These are phyloP conservation scores for Excoecaria cochinchinensis DNA, from an alignment of 345 rosid species.

Conservation along the genomic window DNA sequence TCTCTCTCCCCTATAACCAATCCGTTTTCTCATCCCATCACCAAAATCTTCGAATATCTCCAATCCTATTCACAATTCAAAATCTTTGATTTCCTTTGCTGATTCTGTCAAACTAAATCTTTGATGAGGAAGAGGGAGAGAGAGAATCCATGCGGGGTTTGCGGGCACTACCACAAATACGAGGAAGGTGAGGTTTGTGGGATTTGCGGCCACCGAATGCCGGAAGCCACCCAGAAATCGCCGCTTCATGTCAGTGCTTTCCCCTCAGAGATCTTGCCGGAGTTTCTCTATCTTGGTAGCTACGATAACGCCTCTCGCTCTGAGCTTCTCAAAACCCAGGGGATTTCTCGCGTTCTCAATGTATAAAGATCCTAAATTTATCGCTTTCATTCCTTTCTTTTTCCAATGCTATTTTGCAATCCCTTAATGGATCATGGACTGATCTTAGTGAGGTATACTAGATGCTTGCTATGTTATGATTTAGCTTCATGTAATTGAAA, in stretches of 20 bases:
- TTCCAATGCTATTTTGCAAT: neutral
- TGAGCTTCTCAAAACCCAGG: constrained; percentile 85
- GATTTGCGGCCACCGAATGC: constrained; percentile 84
- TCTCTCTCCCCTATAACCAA: no score
- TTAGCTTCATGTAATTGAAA: no score
- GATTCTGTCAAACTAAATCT: neutral
- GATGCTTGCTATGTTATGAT: neutral
- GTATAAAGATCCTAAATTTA: constrained; percentile 26
- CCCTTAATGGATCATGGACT: neutral
- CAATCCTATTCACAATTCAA: neutral
- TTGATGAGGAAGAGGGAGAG: constrained; percentile 98
- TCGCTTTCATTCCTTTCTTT: no score
- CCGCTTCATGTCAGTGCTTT: constrained; percentile 74
- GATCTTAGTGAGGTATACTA: neutral
- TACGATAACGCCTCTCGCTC: constrained; percentile 99
- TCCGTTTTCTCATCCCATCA: neutral
- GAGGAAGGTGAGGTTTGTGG: constrained; percentile 98
- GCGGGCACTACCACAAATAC: constrained; percentile 98
- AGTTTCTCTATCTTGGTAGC: constrained; percentile 87
- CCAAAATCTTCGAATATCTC: neutral
- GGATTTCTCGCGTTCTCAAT: constrained; percentile 87
- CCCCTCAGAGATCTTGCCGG: constrained; percentile 89
- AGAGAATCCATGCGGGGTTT: constrained; percentile 94
- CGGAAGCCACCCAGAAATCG: constrained; percentile 43
- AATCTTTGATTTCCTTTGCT: neutral